phyloP scores from a whole-genome alignment of 768 basidiomycete genomes.

The Leccinellum rugosiceps region DNA sequence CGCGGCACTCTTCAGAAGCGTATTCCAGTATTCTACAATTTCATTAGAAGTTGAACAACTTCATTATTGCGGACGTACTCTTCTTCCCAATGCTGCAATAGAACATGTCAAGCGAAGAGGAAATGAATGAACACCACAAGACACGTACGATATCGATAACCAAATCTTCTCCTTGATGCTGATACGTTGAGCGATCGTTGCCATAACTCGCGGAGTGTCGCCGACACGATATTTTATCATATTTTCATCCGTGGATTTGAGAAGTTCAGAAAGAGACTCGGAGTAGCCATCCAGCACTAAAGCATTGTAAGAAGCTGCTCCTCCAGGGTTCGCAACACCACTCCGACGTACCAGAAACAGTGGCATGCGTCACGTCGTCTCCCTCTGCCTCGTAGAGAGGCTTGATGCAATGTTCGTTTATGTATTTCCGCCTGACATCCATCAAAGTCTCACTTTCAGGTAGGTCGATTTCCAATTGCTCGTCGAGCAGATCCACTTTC shows the following conservation, averaged over 20 bases:
- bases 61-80: constrained; percentile 1
- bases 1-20: constrained; percentile 6
- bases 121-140: not conserved
- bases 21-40: constrained; percentile 10
- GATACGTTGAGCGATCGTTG: constrained; percentile 16
- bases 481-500: constrained; percentile 9
- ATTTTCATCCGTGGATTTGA: not conserved
- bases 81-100: constrained; percentile 9
- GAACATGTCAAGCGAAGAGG: not conserved
- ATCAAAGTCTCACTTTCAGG: not conserved
- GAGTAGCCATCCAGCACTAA: constrained; percentile 5
- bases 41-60: not conserved
- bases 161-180: constrained; percentile 15
- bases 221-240: constrained; percentile 6
- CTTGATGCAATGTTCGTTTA: not conserved
- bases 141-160: constrained; percentile 8
- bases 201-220: constrained; percentile 9
- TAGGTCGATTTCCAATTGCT: constrained; percentile 2
- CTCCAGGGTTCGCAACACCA: not conserved
- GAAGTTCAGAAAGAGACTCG: constrained; percentile 1
- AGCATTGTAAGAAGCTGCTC: not conserved
- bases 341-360: constrained; percentile 9
- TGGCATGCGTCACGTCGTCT: not conserved
- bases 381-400: constrained; percentile 4
- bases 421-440: not conserved